Percentiles rank a stretch among this genome's conserved stretches.
These are phyloP conservation scores for Noccaea caerulescens DNA, from an alignment of 345 rosid species.

Conservation along the genomic window DNA sequence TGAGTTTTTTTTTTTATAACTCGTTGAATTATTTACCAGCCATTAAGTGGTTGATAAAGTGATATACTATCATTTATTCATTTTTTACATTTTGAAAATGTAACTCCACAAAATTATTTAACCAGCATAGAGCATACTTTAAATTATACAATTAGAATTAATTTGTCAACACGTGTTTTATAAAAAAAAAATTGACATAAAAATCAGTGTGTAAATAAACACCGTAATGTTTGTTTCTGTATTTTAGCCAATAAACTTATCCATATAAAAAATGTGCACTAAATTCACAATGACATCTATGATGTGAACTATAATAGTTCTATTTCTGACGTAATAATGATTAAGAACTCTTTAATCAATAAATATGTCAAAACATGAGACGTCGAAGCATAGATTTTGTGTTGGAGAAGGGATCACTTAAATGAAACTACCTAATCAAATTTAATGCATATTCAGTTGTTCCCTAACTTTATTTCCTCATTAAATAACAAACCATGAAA, in stretches of 20 bases:
- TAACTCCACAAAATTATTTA: too few species aligned
- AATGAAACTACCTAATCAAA: conserved; percentile 34
- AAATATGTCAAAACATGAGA: conserved; percentile 12
- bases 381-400: conserved; percentile 19
- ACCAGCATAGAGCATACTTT: too few species aligned
- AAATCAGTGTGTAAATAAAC: neutral
- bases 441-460: conserved; percentile 18
- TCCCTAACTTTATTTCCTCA: conserved; percentile 17
- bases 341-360: conserved; percentile 7
- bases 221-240: neutral
- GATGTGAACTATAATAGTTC: neutral
- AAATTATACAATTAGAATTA: too few species aligned
- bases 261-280: neutral
- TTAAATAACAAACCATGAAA: neutral
- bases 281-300: neutral
- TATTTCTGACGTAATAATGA: conserved; percentile 1
- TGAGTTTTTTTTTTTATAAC: neutral
- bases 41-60: too few species aligned
- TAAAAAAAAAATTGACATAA: neutral
- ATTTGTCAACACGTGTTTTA: too few species aligned
- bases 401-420: conserved; percentile 27
- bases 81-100: too few species aligned
- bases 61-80: too few species aligned
- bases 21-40: neutral
- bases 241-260: neutral